These are phyloP conservation scores for Martensiomyces pterosporus DNA, from an alignment of 192 early-diverging fungal genomes.

Conservation along the genomic window DNA sequence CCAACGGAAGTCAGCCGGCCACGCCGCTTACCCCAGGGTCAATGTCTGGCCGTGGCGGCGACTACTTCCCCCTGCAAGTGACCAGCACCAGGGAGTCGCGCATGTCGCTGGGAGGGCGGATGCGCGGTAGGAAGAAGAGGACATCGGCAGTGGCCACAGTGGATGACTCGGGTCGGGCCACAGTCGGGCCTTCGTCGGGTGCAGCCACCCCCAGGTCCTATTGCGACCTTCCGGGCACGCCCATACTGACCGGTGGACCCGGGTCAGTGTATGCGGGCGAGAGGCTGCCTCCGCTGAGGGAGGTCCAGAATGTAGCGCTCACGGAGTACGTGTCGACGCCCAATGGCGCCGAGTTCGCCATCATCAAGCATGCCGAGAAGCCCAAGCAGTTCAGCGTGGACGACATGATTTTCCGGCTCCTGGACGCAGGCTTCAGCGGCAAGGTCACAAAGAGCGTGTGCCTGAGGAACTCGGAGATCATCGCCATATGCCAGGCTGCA, in stretches of 20 bases:
- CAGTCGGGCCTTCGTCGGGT: background rate
- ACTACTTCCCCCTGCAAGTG: slow-evolving; percentile 44
- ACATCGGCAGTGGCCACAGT: background rate
- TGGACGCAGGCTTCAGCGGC: slow-evolving; percentile 71
- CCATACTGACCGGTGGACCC: slow-evolving; percentile 41
- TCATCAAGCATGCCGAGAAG: slow-evolving; percentile 51
- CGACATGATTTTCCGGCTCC: slow-evolving; percentile 81
- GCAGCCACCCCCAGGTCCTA: slow-evolving; percentile 36
- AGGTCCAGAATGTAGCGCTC: slow-evolving; percentile 24
- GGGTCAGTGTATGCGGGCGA: slow-evolving; percentile 13
- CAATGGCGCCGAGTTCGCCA: slow-evolving; percentile 43
- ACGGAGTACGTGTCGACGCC: slow-evolving; percentile 51
- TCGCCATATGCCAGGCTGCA: slow-evolving; percentile 78
- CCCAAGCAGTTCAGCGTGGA: slow-evolving; percentile 70
- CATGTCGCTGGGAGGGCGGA: slow-evolving; percentile 37
- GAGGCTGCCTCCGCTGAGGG: slow-evolving; percentile 27
- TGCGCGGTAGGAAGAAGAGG: slow-evolving; percentile 28
- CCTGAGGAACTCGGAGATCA: slow-evolving; percentile 81
- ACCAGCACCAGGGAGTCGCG: slow-evolving; percentile 46
- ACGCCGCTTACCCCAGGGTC: slow-evolving; percentile 42
- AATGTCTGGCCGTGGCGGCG: slow-evolving; percentile 11
- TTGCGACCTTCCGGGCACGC: slow-evolving; percentile 44
- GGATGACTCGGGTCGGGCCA: background rate
- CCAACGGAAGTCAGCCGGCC: too few relatives aligned
- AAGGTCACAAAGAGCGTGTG: slow-evolving; percentile 76